phyloP scores from a whole-genome alignment of 805 yeast species.

The Priceomyces haplophilus region DNA sequence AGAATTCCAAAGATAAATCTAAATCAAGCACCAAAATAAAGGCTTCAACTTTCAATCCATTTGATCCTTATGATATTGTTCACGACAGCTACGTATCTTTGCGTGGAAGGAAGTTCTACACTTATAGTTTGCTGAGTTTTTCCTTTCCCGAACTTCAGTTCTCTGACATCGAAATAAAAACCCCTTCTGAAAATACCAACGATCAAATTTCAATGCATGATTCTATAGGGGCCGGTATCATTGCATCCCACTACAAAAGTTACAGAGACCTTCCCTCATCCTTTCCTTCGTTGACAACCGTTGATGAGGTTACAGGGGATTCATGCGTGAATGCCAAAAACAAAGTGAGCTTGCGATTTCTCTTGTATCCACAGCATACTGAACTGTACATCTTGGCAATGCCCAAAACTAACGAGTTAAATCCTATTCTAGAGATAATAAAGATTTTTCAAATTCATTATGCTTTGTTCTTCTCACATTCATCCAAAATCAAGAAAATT shows the following conservation, averaged over 20 bases:
- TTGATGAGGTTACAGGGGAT: slow-evolving; percentile 10
- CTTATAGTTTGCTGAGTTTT: slow-evolving; percentile 19
- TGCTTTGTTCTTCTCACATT: slow-evolving; percentile 40
- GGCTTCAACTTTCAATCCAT: slow-evolving; percentile 34
- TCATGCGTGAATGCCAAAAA: slow-evolving; percentile 25
- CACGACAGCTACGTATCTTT: slow-evolving; percentile 29
- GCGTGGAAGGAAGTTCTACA: slow-evolving; percentile 29
- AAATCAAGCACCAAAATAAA: slow-evolving; percentile 9
- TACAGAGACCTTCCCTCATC: slow-evolving; percentile 34
- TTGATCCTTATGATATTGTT: slow-evolving; percentile 35
- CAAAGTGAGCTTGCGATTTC: slow-evolving; percentile 29
- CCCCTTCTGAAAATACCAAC: slow-evolving; percentile 16
- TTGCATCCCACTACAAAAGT: slow-evolving; percentile 24
- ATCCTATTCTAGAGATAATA: slow-evolving; percentile 64
- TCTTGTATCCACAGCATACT: slow-evolving; percentile 43
- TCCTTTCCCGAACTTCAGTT: slow-evolving; percentile 20
- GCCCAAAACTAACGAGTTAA: slow-evolving; percentile 55
- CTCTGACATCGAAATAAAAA: slow-evolving; percentile 3
- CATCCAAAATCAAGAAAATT: slow-evolving; percentile 26
- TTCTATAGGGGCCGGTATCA: slow-evolving; percentile 28
- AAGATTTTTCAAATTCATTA: slow-evolving; percentile 40
- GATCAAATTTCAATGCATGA: slow-evolving; percentile 25
- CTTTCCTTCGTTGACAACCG: slow-evolving; percentile 33
- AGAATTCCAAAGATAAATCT: neutral
- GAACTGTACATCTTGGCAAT: slow-evolving; percentile 50